A percentile compares a stretch with the other conserved stretches of the same genome.
Evolutionary conservation across 108 stramenopile genomes (phyloP).

Genomic region (Mediolabrus comicus): DNA sequence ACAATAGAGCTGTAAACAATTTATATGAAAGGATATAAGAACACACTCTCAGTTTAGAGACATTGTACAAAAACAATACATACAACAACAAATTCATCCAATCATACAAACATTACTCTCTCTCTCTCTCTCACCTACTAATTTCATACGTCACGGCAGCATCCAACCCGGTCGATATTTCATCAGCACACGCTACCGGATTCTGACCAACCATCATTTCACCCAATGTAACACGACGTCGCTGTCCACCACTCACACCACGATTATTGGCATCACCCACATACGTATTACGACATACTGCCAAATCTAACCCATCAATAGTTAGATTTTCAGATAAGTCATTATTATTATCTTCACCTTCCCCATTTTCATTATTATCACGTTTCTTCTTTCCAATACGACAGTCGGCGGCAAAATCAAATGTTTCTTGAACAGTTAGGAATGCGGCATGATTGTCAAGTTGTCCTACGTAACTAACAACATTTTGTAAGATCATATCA

Average conservation of each 20-base stretch:
- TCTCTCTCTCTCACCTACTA: conserved; percentile 14
- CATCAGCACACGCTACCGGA: conserved; percentile 81
- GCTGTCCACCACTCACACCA: conserved; percentile 79
- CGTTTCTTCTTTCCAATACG: conserved; percentile 23
- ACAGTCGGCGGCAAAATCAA: conserved; percentile 75
- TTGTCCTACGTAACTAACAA: conserved; percentile 62
- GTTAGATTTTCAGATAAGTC: conserved; percentile 44
- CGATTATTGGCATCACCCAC: conserved; percentile 82
- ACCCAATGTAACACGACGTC: conserved; percentile 78
- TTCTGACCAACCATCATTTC: conserved; percentile 77
- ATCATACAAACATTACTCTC: not conserved
- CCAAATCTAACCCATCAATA: conserved; percentile 68
- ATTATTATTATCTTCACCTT: not conserved
- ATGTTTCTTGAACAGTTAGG: conserved; percentile 78
- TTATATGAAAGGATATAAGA: conserved; percentile 18
- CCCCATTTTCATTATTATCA: not conserved
- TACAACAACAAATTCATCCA: not conserved
- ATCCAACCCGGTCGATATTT: conserved; percentile 88
- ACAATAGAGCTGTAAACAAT: conserved; percentile 48
- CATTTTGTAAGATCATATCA: conserved; percentile 36
- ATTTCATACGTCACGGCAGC: conserved; percentile 75
- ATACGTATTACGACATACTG: conserved; percentile 66
- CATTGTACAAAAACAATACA: not conserved
- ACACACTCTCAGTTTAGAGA: not conserved
- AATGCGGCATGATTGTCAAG: conserved; percentile 69